Base-by-base conservation (phyloP, 2,329 filamentous ascomycete genomes). In the Exophiala spinifera region DNA sequence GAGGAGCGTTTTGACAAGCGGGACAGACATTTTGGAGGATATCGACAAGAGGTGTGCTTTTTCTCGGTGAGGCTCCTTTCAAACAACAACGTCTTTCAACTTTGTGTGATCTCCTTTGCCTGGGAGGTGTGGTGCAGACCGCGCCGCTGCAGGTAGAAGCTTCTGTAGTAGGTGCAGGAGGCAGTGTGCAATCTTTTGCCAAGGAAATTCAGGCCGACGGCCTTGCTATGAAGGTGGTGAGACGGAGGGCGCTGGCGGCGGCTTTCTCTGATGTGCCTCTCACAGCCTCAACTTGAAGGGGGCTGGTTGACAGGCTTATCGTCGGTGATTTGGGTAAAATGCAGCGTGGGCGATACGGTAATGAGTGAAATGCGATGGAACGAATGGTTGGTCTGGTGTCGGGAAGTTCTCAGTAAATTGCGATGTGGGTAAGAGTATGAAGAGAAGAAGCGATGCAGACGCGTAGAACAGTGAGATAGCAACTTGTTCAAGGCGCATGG, bases 191-290 rank as follows among this genome's bases (percentile, higher is more conserved):
- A 6, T 10, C 7, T 11, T 31, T 31, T 5, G 28, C 6, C 28
- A 31, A 25, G 8, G 28, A 31, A 5, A 31, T 3, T 31, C 28
- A 31, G 7, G 3, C 28, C 11, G 28, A 31, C 28, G 11, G 28
- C 28, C 28, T 31, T 6, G 10, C 3, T 6, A 31, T 7, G 28
- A 31, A 31, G 10, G 4, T 10, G 28, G 28, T 31, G 28, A 31
- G 28, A 31, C 28, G 28, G 28, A 31, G 28, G 28, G 10, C 3
- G 28, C 6, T 31, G 36, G 11, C 36, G 36, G 36, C 15, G 36
- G 36, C 36, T 28, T 34, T 4, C 65, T 65, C 47, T 15, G 36
- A 39, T 39, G 36, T 39, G 10, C n/a, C 4, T 19, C 5, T 39
- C 36, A 39, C 36, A 39, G 36, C 36, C 6, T 39, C 36, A 39